phyloP scores from a whole-genome alignment of 2,329 filamentous ascomycete species.

The Hypoxylon sp. region DNA sequence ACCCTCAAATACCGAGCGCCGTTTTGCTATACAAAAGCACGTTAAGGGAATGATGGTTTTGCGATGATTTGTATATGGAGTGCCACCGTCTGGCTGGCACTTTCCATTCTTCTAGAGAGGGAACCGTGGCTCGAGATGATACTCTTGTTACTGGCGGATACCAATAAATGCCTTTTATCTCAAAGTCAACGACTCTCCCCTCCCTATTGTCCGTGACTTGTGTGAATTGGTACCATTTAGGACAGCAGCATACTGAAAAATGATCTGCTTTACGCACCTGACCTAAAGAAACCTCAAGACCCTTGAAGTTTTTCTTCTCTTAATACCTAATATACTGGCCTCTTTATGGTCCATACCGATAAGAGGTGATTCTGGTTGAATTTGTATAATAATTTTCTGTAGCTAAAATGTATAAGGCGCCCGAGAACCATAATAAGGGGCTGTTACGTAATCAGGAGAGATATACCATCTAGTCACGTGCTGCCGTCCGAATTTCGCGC shows the following conservation, averaged over 20 bases:
- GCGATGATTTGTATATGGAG: neutral
- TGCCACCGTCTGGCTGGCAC: neutral
- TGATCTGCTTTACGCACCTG: neutral
- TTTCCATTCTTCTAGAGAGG: neutral
- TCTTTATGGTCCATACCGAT: neutral
- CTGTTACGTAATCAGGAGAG: conserved; percentile 6
- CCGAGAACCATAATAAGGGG: neutral
- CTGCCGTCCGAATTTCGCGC: conserved; percentile 38
- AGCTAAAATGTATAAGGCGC: neutral
- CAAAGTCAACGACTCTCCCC: neutral
- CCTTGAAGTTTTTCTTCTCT: neutral
- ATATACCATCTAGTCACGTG: conserved; percentile 31
- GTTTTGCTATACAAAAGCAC: conserved; percentile 1
- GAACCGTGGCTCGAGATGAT: neutral
- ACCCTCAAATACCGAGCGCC: conserved; percentile 1
- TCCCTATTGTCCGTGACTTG: neutral
- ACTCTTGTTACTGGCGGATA: conserved; percentile 6
- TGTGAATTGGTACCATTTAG: neutral
- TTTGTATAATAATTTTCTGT: neutral
- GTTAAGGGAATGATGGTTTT: neutral
- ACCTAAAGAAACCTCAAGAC: neutral
- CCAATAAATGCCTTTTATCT: conserved; percentile 1
- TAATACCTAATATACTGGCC: no score
- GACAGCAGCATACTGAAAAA: neutral
- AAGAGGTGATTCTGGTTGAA: neutral